These are phyloP conservation scores for Stephania cephalantha DNA, from an alignment of 164 flowering plant species.

Conservation along the genomic window DNA sequence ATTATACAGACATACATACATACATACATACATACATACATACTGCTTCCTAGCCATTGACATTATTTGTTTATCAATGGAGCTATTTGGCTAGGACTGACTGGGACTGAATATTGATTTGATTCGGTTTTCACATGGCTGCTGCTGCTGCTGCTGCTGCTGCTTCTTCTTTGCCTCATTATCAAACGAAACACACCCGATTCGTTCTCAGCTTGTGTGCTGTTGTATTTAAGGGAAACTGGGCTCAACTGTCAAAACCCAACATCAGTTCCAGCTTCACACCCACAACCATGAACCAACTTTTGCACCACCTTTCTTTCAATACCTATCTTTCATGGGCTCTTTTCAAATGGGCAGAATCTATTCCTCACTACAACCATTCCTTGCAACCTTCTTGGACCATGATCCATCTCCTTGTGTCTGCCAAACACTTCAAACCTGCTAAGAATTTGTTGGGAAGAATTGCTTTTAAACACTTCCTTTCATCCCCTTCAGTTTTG, in stretches of 20 bases:
- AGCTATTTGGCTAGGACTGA: no score
- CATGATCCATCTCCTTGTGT: slow-evolving; percentile 62
- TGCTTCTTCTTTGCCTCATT: neutral
- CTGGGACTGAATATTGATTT: no score
- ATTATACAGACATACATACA: no score
- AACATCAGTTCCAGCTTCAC: slow-evolving; percentile 32
- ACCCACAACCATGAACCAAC: slow-evolving; percentile 32
- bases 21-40: no score
- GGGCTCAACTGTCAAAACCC: slow-evolving; percentile 41
- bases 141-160: no score
- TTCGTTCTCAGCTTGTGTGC: slow-evolving; percentile 35
- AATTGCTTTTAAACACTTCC: slow-evolving; percentile 47
- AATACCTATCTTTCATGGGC: slow-evolving; percentile 39
- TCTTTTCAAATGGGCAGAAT: slow-evolving; percentile 64
- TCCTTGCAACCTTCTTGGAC: slow-evolving; percentile 63
- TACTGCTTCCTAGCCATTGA: no score
- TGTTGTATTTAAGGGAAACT: slow-evolving; percentile 49
- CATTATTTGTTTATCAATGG: no score
- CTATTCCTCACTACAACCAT: slow-evolving; percentile 50
- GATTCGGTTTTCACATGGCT: slow-evolving; percentile 11
- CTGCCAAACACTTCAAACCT: slow-evolving; percentile 39
- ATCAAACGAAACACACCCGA: slow-evolving; percentile 20
- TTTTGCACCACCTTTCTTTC: slow-evolving; percentile 33
- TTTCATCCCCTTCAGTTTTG: slow-evolving; percentile 67
- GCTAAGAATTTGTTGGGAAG: slow-evolving; percentile 62